A percentile compares a stretch with the other conserved stretches of the same genome.
Conservation (phyloP, 2,329 filamentous ascomycete species). For the Claviceps capensis region DNA sequence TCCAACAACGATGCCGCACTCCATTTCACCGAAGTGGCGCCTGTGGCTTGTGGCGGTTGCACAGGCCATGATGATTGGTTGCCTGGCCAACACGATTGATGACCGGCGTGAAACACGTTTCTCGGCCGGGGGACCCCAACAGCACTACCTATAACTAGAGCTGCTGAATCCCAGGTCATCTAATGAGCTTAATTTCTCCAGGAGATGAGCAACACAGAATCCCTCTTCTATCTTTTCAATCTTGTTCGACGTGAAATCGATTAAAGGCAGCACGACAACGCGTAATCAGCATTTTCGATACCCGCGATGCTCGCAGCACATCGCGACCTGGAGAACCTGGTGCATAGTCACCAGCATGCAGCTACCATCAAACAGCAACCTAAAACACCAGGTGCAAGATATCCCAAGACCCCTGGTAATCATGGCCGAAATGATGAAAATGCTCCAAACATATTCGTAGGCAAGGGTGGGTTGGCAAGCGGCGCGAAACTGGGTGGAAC, state of each 20-base stretch:
- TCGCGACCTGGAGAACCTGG: slow-evolving; percentile 78
- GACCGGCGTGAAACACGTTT: slow-evolving; percentile 4
- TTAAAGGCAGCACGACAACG: background rate
- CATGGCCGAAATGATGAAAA: slow-evolving; percentile 77
- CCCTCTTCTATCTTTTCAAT: background rate
- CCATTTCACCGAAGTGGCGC: slow-evolving; percentile 3
- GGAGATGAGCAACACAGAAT: background rate
- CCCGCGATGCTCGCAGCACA: slow-evolving; percentile 58
- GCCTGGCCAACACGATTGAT: slow-evolving; percentile 13
- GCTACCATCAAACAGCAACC: slow-evolving; percentile 57
- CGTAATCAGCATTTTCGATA: background rate
- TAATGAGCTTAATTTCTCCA: background rate
- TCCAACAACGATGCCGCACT: slow-evolving; percentile 17
- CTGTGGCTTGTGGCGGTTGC: slow-evolving; percentile 16
- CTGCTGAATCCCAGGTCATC: background rate
- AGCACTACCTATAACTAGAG: slow-evolving; percentile 4
- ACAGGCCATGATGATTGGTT: slow-evolving; percentile 11
- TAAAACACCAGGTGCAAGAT: slow-evolving; percentile 67
- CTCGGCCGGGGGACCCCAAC: slow-evolving; percentile 8
- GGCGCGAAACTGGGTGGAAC: slow-evolving; percentile 40
- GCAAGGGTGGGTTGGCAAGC: slow-evolving; percentile 32
- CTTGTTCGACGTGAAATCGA: background rate
- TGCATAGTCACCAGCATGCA: slow-evolving; percentile 63
- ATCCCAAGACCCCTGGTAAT: slow-evolving; percentile 72
- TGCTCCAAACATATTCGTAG: slow-evolving; percentile 28